phyloP scores from a whole-genome alignment of 768 basidiomycete genomes.

The Agaricus subrufescens region DNA sequence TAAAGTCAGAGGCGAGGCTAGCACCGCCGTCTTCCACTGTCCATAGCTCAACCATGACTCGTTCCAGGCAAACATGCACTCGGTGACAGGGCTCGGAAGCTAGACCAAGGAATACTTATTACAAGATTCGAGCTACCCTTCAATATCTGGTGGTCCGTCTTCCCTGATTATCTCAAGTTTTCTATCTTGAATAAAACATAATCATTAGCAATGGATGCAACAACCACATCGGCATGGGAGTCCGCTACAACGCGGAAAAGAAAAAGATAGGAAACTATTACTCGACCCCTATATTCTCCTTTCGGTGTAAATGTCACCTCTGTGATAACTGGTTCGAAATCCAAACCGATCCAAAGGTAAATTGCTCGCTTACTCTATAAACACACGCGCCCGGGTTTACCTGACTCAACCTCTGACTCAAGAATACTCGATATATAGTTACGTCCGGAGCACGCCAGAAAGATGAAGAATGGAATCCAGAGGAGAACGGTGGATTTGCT shows the following conservation, averaged over 20 bases:
- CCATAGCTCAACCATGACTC: conserved; percentile 3
- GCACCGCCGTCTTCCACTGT: background rate
- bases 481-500: conserved; percentile 91
- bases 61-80: conserved; percentile 85
- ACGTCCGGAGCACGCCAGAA: conserved; percentile 90
- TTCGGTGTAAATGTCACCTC: conserved; percentile 96
- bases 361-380: background rate
- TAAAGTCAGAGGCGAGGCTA: conserved; percentile 53
- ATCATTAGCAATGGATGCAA: conserved; percentile 80
- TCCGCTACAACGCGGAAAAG: conserved; percentile 99
- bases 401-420: background rate
- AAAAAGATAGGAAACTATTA: conserved; percentile 94
- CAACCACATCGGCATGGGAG: conserved; percentile 97
- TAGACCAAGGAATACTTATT: conserved; percentile 95
- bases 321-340: conserved; percentile 99
- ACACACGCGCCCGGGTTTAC: background rate
- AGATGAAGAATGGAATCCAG: conserved; percentile 95
- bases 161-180: background rate
- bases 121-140: conserved; percentile 94
- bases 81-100: conserved; percentile 88
- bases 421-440: conserved; percentile 97
- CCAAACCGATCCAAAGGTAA: conserved; percentile 92
- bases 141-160: conserved; percentile 89
- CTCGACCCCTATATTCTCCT: conserved; percentile 91
- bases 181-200: background rate